phyloP scores from a whole-genome alignment of 352 stramenopile species.

The Thraustochytrium striatum region DNA sequence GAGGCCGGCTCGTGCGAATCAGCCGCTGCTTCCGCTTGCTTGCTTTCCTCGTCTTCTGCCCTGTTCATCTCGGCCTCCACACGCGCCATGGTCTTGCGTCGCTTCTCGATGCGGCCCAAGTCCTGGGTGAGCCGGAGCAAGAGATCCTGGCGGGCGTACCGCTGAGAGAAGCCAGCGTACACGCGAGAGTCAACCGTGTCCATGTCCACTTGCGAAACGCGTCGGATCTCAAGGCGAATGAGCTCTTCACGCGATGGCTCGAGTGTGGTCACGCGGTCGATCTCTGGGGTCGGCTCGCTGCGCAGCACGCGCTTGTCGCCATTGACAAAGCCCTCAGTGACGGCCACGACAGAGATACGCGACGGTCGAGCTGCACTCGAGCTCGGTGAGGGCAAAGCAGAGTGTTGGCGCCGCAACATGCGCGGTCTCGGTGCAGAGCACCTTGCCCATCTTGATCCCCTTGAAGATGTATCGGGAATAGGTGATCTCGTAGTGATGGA shows the following conservation, averaged over 20 bases:
- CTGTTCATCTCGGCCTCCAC: background rate
- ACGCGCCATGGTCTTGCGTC: background rate
- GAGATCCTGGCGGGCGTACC: background rate
- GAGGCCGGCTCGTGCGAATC: no score
- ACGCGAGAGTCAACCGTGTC: background rate
- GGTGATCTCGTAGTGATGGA: slow-evolving; percentile 9
- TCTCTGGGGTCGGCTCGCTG: slow-evolving; percentile 1
- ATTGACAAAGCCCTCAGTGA: background rate
- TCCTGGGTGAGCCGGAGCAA: slow-evolving; percentile 1
- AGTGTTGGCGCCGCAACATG: background rate
- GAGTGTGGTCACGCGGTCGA: background rate
- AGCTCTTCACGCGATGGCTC: background rate
- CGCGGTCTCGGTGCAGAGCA: background rate
- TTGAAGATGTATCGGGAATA: background rate
- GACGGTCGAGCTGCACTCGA: background rate
- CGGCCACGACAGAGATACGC: background rate
- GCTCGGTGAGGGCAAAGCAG: slow-evolving; percentile 3
- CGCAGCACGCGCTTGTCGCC: background rate
- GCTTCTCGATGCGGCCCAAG: background rate
- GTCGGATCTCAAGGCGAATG: slow-evolving; percentile 10
- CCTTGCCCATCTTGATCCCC: background rate
- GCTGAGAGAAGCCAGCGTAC: slow-evolving; percentile 12
- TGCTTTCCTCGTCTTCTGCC: no score
- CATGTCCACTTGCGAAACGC: background rate
- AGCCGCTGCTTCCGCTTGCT: background rate